Conservation (phyloP, 2,329 filamentous ascomycete genomes). For the Cladosporium sp. region DNA sequence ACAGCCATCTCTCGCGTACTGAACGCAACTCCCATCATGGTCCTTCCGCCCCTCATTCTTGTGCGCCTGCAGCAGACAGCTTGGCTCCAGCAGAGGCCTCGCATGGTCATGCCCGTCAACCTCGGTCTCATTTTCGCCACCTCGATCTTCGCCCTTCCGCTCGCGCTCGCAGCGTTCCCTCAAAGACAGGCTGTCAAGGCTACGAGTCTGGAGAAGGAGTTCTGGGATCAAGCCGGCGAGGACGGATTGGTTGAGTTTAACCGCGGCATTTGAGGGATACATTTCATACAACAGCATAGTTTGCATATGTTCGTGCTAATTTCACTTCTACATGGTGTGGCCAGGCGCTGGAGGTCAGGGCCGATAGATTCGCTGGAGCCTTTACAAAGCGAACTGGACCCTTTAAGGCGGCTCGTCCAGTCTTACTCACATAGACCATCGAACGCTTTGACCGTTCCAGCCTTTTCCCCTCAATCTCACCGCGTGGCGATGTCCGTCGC, state of each 20-base stretch:
- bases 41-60: slow-evolving; percentile 79
- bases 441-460: no score
- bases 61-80: slow-evolving; percentile 76
- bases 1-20: slow-evolving; percentile 86
- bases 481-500: no score
- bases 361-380: no score
- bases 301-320: no score
- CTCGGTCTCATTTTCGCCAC: slow-evolving; percentile 79
- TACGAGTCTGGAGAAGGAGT: slow-evolving; percentile 73
- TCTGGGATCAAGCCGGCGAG: slow-evolving; percentile 72
- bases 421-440: no score
- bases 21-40: slow-evolving; percentile 96
- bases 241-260: slow-evolving; percentile 92
- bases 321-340: no score
- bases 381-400: no score
- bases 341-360: no score
- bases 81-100: slow-evolving; percentile 73
- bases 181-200: slow-evolving; percentile 79
- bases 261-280: slow-evolving; percentile 64
- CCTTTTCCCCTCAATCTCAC: no score
- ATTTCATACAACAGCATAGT: slow-evolving; percentile 8
- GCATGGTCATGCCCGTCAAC: slow-evolving; percentile 75
- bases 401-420: no score
- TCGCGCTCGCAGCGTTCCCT: slow-evolving; percentile 87
- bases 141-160: slow-evolving; percentile 78